Evolutionary conservation across 257 asterid genomes (phyloP).

Genomic region (Penstemon barbatus): DNA sequence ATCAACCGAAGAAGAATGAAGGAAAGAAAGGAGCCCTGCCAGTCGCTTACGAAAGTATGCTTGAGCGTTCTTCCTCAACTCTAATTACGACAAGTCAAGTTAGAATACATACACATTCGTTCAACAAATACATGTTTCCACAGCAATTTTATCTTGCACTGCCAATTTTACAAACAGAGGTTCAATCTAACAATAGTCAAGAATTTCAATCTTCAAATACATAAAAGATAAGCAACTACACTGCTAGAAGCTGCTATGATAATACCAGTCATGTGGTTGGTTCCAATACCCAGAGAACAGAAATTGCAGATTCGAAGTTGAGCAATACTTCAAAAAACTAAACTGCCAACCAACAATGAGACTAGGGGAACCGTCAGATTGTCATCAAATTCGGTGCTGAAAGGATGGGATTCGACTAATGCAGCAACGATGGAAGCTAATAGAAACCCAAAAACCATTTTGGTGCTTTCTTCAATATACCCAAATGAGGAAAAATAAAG

Average conservation of each 20-base stretch:
- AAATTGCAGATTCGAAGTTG: no score
- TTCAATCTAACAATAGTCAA: background rate
- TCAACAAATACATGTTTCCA: slow-evolving; percentile 9
- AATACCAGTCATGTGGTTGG: no score
- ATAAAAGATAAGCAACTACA: background rate
- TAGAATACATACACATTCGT: background rate
- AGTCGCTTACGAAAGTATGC: background rate
- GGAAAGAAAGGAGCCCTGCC: background rate
- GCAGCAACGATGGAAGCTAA: slow-evolving; percentile 67
- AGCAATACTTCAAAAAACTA: slow-evolving; percentile 45
- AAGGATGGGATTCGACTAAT: slow-evolving; percentile 87
- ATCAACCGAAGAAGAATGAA: background rate
- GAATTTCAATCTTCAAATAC: background rate
- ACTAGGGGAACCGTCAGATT: slow-evolving; percentile 85
- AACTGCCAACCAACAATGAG: slow-evolving; percentile 62
- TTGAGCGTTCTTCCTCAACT: background rate
- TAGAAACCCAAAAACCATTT: slow-evolving; percentile 62
- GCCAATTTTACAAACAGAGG: slow-evolving; percentile 18
- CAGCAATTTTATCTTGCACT: background rate
- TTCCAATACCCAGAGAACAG: no score
- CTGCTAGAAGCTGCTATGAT: no score
- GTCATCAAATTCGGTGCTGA: slow-evolving; percentile 83
- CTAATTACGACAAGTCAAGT: background rate
- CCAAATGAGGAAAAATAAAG: slow-evolving; percentile 78
- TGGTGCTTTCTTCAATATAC: slow-evolving; percentile 55